These are phyloP conservation scores for Marasmius oreades DNA, from an alignment of 1,284 basidiomycete genomes.

Conservation along the genomic window DNA sequence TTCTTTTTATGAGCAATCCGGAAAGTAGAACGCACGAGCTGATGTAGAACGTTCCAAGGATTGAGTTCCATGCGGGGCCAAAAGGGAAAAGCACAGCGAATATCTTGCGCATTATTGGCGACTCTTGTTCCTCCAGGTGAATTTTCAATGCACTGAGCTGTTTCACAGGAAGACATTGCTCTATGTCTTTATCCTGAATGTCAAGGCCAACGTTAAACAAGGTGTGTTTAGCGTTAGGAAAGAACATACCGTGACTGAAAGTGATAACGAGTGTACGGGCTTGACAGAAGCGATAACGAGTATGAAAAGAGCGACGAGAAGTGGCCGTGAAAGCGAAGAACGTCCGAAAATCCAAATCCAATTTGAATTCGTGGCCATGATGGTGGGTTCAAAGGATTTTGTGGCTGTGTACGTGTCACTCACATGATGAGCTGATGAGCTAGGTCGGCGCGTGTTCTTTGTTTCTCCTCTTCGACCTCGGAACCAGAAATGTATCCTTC, in stretches of 20 bases:
- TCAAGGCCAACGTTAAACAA: background rate
- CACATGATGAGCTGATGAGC: too few relatives aligned
- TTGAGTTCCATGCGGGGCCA: slow-evolving; percentile 81
- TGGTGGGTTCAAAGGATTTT: background rate
- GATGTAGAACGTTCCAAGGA: slow-evolving; percentile 90
- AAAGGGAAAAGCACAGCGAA: slow-evolving; percentile 83
- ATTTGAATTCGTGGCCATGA: too few relatives aligned
- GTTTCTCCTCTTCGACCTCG: background rate
- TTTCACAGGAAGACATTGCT: slow-evolving; percentile 49
- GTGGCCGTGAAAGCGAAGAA: too few relatives aligned
- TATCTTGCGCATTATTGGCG: slow-evolving; percentile 70
- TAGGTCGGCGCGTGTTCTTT: too few relatives aligned
- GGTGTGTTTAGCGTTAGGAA: too few relatives aligned
- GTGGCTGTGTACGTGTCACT: background rate
- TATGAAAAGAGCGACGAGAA: background rate
- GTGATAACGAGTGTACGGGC: background rate
- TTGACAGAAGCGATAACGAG: background rate
- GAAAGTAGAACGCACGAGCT: slow-evolving; percentile 67
- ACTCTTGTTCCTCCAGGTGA: slow-evolving; percentile 57
- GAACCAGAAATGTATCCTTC: slow-evolving; percentile 34
- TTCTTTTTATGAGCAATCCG: background rate
- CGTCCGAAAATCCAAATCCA: background rate
- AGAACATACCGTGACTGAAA: background rate
- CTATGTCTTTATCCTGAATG: slow-evolving; percentile 46
- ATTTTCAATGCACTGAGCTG: slow-evolving; percentile 57